These are phyloP conservation scores for Suaeda aralocaspica DNA, from an alignment of 148 eudicot genomes.

Conservation along the genomic window DNA sequence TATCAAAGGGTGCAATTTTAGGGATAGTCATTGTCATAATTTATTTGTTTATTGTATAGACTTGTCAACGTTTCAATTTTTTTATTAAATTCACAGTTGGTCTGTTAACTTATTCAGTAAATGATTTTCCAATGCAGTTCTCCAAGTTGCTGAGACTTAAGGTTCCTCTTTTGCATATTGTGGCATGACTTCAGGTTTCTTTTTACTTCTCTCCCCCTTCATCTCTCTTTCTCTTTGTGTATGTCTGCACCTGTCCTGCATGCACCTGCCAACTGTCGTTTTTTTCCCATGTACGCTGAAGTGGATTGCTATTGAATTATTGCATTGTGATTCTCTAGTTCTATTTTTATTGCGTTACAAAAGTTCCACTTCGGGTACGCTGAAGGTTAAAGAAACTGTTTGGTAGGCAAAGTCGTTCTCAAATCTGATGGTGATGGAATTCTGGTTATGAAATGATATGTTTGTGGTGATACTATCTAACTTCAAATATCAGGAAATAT, in stretches of 20 bases:
- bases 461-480: no score
- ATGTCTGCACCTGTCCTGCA: neutral
- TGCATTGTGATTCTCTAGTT: neutral
- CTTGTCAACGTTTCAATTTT: neutral
- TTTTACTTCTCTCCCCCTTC: slow-evolving; percentile 4
- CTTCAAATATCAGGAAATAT: no score
- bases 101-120: slow-evolving; percentile 5
- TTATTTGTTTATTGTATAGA: neutral
- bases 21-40: neutral
- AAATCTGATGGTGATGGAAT: no score
- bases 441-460: no score
- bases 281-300: neutral
- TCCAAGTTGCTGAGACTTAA: slow-evolving; percentile 71
- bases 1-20: no score
- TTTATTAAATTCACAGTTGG: neutral
- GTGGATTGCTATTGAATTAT: neutral
- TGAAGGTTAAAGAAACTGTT: no score
- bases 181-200: slow-evolving; percentile 32
- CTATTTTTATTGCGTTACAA: neutral
- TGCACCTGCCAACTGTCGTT: neutral
- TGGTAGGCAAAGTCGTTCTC: no score
- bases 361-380: no score
- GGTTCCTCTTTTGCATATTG: slow-evolving; percentile 38
- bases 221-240: neutral
- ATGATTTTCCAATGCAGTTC: slow-evolving; percentile 46